Evolutionary conservation across 179 eudicot species (phyloP).

Genomic region (Amaranthus tricolor): DNA sequence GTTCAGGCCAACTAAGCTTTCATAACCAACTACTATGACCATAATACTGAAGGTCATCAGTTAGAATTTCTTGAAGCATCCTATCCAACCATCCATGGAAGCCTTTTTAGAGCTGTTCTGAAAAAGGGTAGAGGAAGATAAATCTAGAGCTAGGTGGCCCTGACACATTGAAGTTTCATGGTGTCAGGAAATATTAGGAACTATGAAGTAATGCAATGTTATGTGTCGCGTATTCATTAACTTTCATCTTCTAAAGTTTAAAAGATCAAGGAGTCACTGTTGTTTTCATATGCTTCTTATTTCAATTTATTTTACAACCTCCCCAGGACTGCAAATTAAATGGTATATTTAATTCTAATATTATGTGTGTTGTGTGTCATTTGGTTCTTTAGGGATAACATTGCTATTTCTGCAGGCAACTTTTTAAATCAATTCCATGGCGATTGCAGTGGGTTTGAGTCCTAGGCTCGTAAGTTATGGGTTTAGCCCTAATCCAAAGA

Average conservation of each 20-base stretch:
- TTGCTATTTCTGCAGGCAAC: constrained; percentile 20
- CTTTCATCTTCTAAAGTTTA: background rate
- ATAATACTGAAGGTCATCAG: too few relatives aligned
- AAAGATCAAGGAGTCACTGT: background rate
- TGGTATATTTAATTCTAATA: too few relatives aligned
- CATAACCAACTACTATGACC: too few relatives aligned
- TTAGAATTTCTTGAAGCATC: too few relatives aligned
- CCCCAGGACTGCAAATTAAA: too few relatives aligned
- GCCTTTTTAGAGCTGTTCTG: too few relatives aligned
- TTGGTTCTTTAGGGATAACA: background rate
- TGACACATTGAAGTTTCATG: background rate
- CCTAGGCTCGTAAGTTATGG: constrained; percentile 38
- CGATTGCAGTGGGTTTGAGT: constrained; percentile 36
- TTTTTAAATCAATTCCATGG: constrained; percentile 38
- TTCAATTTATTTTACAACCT: too few relatives aligned
- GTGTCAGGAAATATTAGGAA: background rate
- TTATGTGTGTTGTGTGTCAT: background rate
- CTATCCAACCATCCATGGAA: too few relatives aligned
- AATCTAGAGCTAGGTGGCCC: too few relatives aligned
- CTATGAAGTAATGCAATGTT: background rate
- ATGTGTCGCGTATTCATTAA: too few relatives aligned
- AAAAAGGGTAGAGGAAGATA: too few relatives aligned
- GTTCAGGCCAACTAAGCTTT: too few relatives aligned
- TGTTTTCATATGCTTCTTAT: background rate
- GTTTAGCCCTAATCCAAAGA: constrained; percentile 21